Evolutionary conservation across 176 grass and related monocot genomes (phyloP).

Genomic region (Avena eriantha): DNA sequence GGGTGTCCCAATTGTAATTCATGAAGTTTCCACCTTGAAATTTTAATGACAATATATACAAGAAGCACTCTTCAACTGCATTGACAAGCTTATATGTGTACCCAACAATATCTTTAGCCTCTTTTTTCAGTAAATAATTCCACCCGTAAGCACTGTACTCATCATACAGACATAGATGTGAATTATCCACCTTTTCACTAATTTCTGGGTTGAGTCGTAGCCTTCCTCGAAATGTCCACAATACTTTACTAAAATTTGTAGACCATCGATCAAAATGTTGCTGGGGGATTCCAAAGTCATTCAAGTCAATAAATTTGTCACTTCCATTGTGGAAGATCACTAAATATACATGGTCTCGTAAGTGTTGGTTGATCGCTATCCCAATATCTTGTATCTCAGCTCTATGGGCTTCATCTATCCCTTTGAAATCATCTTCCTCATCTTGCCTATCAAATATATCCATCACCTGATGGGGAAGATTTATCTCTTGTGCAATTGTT

Average conservation of each 20-base stretch:
- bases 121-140: neutral
- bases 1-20: neutral
- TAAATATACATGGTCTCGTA: rapidly evolving
- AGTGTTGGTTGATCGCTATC: neutral
- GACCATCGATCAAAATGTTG: neutral
- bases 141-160: neutral
- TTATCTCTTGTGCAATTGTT: neutral
- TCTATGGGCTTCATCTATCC: neutral
- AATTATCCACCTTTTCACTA: neutral
- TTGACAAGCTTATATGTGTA: neutral
- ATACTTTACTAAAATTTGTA: neutral
- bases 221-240: neutral
- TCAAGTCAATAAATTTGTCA: neutral
- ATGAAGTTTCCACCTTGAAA: neutral
- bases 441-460: neutral
- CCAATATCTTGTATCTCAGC: rapidly evolving
- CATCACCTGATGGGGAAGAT: neutral
- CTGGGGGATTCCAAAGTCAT: neutral
- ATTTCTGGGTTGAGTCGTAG: neutral
- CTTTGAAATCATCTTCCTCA: neutral
- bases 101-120: neutral
- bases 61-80: neutral
- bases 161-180: neutral
- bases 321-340: neutral
- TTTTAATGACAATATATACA: neutral